These are phyloP conservation scores for Trebouxia sp. DNA, from an alignment of 139 green algal species.

Conservation along the genomic window DNA sequence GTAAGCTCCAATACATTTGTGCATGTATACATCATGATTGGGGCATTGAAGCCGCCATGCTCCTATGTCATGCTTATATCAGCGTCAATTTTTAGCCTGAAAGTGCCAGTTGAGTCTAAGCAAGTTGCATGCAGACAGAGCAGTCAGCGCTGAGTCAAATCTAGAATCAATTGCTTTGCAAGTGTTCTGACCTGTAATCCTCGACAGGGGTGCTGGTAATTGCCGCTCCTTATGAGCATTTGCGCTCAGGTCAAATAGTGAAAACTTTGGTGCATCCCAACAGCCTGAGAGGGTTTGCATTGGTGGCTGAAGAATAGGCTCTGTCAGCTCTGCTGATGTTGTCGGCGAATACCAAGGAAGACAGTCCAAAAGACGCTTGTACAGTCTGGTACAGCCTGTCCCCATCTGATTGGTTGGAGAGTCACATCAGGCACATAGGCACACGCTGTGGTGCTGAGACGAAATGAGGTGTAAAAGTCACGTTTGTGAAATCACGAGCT, in stretches of 20 bases:
- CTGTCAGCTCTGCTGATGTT: not conserved
- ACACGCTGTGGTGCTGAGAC: not conserved
- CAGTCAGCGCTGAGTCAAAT: too few species aligned
- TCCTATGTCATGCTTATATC: too few species aligned
- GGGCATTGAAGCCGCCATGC: too few species aligned
- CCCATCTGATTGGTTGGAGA: not conserved
- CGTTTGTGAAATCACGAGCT: not conserved
- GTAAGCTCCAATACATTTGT: not conserved
- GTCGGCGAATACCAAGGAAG: constrained; percentile 1
- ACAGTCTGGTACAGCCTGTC: not conserved
- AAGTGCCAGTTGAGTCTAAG: too few species aligned
- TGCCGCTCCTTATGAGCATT: not conserved
- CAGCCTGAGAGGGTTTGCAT: not conserved
- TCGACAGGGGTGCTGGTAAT: too few species aligned
- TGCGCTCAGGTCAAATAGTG: not conserved
- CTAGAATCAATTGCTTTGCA: too few species aligned
- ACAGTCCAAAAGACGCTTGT: not conserved
- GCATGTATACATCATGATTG: too few species aligned
- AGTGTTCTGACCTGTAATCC: too few species aligned
- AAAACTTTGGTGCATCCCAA: not conserved
- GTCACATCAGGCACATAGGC: not conserved
- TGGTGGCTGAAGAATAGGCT: constrained; percentile 21
- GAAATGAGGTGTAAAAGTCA: not conserved
- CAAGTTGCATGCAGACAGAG: too few species aligned
- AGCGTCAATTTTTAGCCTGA: too few species aligned